Percentiles rank a stretch among this genome's conserved stretches.
Conservation (phyloP, 1,284 basidiomycete species). For the Cryptococcus sp. region DNA sequence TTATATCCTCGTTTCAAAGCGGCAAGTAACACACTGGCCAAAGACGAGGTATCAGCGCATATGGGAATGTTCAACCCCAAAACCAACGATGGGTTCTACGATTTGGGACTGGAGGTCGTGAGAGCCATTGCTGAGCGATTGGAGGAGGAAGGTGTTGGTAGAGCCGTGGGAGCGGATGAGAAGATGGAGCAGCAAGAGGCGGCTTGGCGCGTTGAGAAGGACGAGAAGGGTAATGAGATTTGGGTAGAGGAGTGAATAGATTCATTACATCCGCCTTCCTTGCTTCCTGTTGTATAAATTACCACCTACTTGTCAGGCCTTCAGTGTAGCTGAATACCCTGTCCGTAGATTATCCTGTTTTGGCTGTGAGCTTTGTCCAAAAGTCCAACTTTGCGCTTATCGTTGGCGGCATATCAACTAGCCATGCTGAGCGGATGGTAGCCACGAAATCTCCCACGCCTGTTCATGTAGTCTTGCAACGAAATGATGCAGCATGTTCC, state of each 20-base stretch:
- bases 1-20: constrained; percentile 63
- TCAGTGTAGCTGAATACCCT: too few species aligned
- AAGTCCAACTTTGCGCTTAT: too few species aligned
- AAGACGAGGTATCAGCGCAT: constrained; percentile 83
- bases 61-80: constrained; percentile 81
- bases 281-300: too few species aligned
- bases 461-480: too few species aligned
- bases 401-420: too few species aligned
- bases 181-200: constrained; percentile 3
- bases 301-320: too few species aligned
- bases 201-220: constrained; percentile 24
- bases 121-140: constrained; percentile 41
- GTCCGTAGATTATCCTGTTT: too few species aligned
- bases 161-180: constrained; percentile 12
- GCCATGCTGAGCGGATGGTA: too few species aligned
- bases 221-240: constrained; percentile 26
- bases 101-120: constrained; percentile 70
- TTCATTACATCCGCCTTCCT: too few species aligned
- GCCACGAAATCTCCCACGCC: too few species aligned
- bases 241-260: constrained; percentile 27
- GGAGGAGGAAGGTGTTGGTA: constrained; percentile 42
- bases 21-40: constrained; percentile 65
- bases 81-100: constrained; percentile 88
- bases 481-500: too few species aligned
- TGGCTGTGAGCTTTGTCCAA: too few species aligned